Conservation (phyloP, 345 rosid genomes). For the Bretschneidera sinensis region DNA sequence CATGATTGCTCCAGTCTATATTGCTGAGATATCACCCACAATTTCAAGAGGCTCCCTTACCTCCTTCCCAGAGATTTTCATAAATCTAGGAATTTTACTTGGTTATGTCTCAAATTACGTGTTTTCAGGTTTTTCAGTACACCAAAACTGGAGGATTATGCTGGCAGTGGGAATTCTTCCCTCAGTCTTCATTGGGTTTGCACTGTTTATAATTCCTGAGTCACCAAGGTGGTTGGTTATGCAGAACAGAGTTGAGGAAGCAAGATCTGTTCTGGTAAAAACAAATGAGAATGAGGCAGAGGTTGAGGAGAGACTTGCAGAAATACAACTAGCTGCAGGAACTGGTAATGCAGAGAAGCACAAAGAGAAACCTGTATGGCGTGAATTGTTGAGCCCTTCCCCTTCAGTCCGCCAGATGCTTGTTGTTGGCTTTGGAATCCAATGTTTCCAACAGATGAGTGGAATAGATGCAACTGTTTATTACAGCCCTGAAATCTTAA, state of each 20-base stretch:
- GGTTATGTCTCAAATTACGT: conserved; percentile 89
- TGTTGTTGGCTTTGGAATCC: conserved; percentile 75
- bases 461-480: conserved; percentile 81
- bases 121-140: conserved; percentile 62
- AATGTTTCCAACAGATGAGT: conserved; percentile 82
- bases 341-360: conserved; percentile 24
- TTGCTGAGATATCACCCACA: conserved; percentile 79
- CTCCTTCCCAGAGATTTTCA: conserved; percentile 83
- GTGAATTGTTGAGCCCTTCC: conserved; percentile 69
- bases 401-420: conserved; percentile 63
- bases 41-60: conserved; percentile 68
- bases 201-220: conserved; percentile 82
- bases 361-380: conserved; percentile 72
- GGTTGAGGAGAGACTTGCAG: conserved; percentile 74
- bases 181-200: conserved; percentile 65
- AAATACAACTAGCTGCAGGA: conserved; percentile 71
- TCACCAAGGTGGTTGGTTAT: conserved; percentile 88
- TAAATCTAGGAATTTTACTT: conserved; percentile 76
- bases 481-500: conserved; percentile 74
- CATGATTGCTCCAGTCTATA: conserved; percentile 87
- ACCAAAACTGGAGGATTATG: conserved; percentile 84
- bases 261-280: conserved; percentile 60
- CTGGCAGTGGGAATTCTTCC: conserved; percentile 87
- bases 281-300: conserved; percentile 66
- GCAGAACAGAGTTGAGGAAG: conserved; percentile 71